Conservation (phyloP, 2,329 filamentous ascomycete species). For the Colletotrichum siamense region DNA sequence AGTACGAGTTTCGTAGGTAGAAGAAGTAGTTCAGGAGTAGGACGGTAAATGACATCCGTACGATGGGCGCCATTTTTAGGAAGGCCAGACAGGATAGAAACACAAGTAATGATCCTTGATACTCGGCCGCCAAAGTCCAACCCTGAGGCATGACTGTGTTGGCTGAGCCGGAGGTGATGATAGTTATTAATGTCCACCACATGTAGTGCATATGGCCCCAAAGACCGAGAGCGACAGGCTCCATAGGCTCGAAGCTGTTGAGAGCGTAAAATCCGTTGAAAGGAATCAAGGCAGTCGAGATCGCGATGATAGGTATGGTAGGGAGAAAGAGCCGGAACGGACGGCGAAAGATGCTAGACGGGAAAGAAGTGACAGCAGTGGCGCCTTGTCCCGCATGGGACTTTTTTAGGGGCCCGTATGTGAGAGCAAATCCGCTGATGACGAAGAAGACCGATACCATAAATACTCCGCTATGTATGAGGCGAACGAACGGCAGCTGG, state of each 20-base stretch:
- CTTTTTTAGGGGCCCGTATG: conserved; percentile 46
- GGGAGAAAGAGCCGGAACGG: conserved; percentile 52
- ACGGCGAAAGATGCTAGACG: conserved; percentile 52
- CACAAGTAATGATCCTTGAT: not conserved
- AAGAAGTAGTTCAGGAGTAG: not conserved
- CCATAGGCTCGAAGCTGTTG: not conserved
- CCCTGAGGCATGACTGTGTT: not conserved
- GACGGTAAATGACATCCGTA: not conserved
- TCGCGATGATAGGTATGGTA: conserved; percentile 24
- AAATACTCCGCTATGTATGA: conserved; percentile 48
- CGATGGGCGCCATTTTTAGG: not conserved
- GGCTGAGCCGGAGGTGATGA: not conserved
- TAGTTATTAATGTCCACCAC: not conserved
- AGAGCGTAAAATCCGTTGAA: not conserved
- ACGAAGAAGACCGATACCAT: conserved; percentile 59
- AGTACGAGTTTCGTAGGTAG: not conserved
- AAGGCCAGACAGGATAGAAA: not conserved
- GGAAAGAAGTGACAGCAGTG: conserved; percentile 41
- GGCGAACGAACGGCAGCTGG: conserved; percentile 50
- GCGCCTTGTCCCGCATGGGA: conserved; percentile 42
- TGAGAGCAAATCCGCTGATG: conserved; percentile 55
- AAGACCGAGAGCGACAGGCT: not conserved
- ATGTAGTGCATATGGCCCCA: not conserved
- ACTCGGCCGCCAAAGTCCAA: not conserved
- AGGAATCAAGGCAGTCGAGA: not conserved